These are phyloP conservation scores for Sporothrix schenckii DNA, from an alignment of 2,329 filamentous ascomycete genomes.

Conservation along the genomic window DNA sequence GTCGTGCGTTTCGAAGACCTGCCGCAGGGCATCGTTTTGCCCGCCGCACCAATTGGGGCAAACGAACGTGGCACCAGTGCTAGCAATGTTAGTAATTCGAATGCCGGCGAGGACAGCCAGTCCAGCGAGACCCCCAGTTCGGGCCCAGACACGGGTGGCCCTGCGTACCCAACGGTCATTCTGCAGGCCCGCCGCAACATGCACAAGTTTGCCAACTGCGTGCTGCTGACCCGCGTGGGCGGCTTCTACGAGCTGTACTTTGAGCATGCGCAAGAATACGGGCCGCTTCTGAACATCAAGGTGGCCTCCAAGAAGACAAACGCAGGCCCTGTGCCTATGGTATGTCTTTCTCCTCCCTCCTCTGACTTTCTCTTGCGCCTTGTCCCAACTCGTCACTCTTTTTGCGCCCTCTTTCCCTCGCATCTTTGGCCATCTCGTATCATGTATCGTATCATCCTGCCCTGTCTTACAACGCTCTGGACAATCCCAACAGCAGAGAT, in stretches of 20 bases:
- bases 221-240: conserved; percentile 87
- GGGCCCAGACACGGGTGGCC: conserved; percentile 36
- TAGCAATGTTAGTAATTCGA: background rate
- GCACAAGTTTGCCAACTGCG: conserved; percentile 85
- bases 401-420: background rate
- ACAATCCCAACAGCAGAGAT: background rate
- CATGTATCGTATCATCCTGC: conserved; percentile 26
- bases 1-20: conserved; percentile 60
- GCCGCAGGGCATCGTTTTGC: conserved; percentile 58
- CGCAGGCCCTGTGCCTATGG: conserved; percentile 82
- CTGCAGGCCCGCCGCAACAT: conserved; percentile 88
- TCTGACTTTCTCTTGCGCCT: conserved; percentile 13
- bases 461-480: background rate
- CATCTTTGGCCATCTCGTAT: conserved; percentile 21
- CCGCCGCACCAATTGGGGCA: conserved; percentile 35
- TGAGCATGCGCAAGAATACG: conserved; percentile 88
- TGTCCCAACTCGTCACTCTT: background rate
- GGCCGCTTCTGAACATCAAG: conserved; percentile 84
- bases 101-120: background rate
- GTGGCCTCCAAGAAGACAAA: conserved; percentile 79
- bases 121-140: background rate
- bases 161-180: conserved; percentile 81
- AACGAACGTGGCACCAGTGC: background rate
- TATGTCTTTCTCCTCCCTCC: conserved; percentile 46
- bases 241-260: conserved; percentile 99